Evolutionary conservation across 2,329 filamentous ascomycete genomes (phyloP).

Genomic region (Elsinoe fawcettii): DNA sequence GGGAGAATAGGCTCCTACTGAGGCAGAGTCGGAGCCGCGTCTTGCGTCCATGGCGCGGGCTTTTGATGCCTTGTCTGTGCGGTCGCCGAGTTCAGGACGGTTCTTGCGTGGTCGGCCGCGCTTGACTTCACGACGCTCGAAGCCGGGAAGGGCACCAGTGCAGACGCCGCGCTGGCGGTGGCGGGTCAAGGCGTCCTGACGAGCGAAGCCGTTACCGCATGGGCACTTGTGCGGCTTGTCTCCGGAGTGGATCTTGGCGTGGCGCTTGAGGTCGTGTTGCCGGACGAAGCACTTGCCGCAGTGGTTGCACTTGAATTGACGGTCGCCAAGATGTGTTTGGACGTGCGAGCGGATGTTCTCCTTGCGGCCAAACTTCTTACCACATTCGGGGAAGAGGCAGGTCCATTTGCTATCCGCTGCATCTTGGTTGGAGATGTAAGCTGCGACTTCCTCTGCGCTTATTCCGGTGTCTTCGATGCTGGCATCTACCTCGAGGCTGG

Average conservation of each 20-base stretch:
- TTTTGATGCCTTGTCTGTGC: conserved; percentile 49
- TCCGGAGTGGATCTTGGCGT: conserved; percentile 94
- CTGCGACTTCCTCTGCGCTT: conserved; percentile 63
- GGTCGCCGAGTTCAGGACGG: conserved; percentile 51
- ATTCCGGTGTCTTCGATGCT: conserved; percentile 72
- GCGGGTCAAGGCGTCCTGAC: conserved; percentile 88
- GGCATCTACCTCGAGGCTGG: conserved; percentile 49
- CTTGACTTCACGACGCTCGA: conserved; percentile 48
- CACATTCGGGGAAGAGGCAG: conserved; percentile 58
- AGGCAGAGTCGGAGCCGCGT: conserved; percentile 15
- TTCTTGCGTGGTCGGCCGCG: conserved; percentile 59
- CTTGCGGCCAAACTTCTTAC: conserved; percentile 88
- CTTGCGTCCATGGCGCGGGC: conserved; percentile 38
- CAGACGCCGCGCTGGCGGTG: conserved; percentile 96
- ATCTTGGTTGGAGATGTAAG: conserved; percentile 42
- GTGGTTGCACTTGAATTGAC: conserved; percentile 87
- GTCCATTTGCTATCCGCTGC: conserved; percentile 38
- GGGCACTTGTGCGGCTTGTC: conserved; percentile 93
- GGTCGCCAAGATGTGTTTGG: conserved; percentile 92
- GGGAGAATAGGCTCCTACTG: conserved; percentile 15
- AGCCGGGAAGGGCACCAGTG: conserved; percentile 82
- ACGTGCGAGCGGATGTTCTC: conserved; percentile 99
- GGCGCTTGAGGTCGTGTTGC: conserved; percentile 92
- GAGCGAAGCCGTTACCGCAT: conserved; percentile 88
- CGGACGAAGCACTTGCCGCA: conserved; percentile 95